Percentiles rank a stretch among this genome's conserved stretches.
These are phyloP conservation scores for Populus deltoides DNA, from an alignment of 345 rosid species.

Conservation along the genomic window DNA sequence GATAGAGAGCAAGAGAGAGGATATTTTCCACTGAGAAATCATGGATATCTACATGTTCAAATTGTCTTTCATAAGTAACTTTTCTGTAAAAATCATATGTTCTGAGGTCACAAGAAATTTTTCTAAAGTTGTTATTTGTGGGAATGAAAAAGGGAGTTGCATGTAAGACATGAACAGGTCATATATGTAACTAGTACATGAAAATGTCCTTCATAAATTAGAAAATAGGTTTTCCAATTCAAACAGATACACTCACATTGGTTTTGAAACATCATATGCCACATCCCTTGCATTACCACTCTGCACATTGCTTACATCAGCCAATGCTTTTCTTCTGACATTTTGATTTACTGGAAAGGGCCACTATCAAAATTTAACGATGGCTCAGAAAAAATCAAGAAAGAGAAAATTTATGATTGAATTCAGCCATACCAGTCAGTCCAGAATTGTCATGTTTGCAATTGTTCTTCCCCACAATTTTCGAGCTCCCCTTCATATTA, in stretches of 20 bases:
- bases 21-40: neutral
- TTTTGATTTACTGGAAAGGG: slow-evolving; percentile 37
- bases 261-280: slow-evolving; percentile 47
- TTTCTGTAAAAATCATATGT: no score
- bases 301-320: slow-evolving; percentile 66
- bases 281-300: slow-evolving; percentile 26
- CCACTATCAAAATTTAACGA: neutral
- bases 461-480: slow-evolving; percentile 39
- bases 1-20: neutral
- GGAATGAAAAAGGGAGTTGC: neutral
- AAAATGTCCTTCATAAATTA: neutral
- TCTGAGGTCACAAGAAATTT: neutral
- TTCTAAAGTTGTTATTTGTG: neutral
- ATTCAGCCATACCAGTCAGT: slow-evolving; percentile 31
- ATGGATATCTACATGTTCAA: neutral
- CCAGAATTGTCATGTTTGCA: slow-evolving; percentile 28
- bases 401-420: slow-evolving; percentile 3
- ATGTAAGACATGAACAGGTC: neutral
- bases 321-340: slow-evolving; percentile 63
- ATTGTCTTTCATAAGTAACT: neutral
- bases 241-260: slow-evolving; percentile 43
- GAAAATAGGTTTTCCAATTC: neutral
- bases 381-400: neutral
- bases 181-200: neutral
- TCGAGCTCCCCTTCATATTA: slow-evolving; percentile 37